Conservation (phyloP, 768 basidiomycete genomes). For the Obba rivulosa region DNA sequence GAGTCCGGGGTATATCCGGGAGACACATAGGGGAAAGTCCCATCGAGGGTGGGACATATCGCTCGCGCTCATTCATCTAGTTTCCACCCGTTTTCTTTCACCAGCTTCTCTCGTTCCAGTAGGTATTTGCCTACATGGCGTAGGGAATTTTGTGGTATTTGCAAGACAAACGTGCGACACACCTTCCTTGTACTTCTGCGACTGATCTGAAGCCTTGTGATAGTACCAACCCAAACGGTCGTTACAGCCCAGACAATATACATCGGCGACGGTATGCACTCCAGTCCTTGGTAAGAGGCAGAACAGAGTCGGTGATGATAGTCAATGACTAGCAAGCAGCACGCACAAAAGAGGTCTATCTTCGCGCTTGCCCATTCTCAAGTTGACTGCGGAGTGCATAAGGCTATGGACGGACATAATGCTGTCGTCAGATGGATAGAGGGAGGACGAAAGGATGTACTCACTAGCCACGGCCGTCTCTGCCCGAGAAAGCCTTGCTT, state of each 20-base stretch:
- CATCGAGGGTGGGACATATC: too few species aligned
- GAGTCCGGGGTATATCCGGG: too few species aligned
- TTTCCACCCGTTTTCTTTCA: slow-evolving; percentile 80
- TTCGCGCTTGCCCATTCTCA: slow-evolving; percentile 68
- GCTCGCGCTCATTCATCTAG: slow-evolving; percentile 38
- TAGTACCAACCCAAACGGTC: slow-evolving; percentile 82
- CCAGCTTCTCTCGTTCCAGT: slow-evolving; percentile 70
- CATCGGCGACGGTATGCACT: slow-evolving; percentile 76
- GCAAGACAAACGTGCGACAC: slow-evolving; percentile 8
- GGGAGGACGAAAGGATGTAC: slow-evolving; percentile 23
- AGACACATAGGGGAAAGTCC: too few species aligned
- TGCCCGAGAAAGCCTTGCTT: slow-evolving; percentile 78
- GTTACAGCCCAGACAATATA: slow-evolving; percentile 74
- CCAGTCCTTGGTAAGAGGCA: slow-evolving; percentile 51
- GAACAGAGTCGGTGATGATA: background rate
- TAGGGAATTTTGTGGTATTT: background rate
- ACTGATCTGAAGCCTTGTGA: slow-evolving; percentile 66
- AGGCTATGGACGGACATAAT: slow-evolving; percentile 37
- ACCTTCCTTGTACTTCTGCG: slow-evolving; percentile 89
- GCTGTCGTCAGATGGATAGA: background rate
- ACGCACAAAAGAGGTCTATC: slow-evolving; percentile 67
- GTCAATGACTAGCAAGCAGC: background rate
- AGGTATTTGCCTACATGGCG: slow-evolving; percentile 64
- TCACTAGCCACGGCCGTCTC: slow-evolving; percentile 78
- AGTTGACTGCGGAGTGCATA: slow-evolving; percentile 72